Base-by-base conservation (phyloP, 1,139 yeast species). In the Geotrichum candidum region DNA sequence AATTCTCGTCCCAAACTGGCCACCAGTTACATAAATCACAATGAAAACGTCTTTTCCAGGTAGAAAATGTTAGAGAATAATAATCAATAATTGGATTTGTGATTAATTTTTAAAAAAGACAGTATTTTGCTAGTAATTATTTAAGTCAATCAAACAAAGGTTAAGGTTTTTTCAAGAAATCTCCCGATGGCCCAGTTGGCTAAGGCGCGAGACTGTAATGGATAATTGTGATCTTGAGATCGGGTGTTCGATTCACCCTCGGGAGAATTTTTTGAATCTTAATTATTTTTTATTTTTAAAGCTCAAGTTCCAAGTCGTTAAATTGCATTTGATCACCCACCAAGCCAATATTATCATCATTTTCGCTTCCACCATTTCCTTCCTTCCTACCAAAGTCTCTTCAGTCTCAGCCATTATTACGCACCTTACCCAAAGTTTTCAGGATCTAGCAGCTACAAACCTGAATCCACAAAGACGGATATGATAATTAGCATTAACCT, bases 211-310 rank as follows among this genome's bases (percentile, higher is more conserved):
- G 88, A 84, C 88, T 84, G 88, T 84, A 84, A 84, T 79, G 78
- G 77, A 65, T 9, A 76, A 76, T 71, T 77, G 86, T 78, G 70
- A 85, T 84, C 88, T 84, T 83, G 86, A 84, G 87, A 84, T 84
- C 89, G 88, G 86, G 88, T 81, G 89, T 85, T 85, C 89, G 88
- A 85, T 83, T 84, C 88, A 81, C 88, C 86, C 88, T 85, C 87
- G 82, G 85, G 88, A 84, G 88, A 85, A 67, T 74, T 75, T 70
- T 74, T 76, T 79, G 85, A 67, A 74, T 75, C 69, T 73, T 76
- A 78, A 6, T 27, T 27, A 3, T 27, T 27, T 27, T 27, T 27
- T 3, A 27, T 6, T 3, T 27, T 27, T 27, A 27, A 27, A 6
- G 6, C 6, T 27, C 6, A 27, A 27, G 29, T 27, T 6, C 6